phyloP scores from a whole-genome alignment of 164 flowering plant species.

The Saururus chinensis region DNA sequence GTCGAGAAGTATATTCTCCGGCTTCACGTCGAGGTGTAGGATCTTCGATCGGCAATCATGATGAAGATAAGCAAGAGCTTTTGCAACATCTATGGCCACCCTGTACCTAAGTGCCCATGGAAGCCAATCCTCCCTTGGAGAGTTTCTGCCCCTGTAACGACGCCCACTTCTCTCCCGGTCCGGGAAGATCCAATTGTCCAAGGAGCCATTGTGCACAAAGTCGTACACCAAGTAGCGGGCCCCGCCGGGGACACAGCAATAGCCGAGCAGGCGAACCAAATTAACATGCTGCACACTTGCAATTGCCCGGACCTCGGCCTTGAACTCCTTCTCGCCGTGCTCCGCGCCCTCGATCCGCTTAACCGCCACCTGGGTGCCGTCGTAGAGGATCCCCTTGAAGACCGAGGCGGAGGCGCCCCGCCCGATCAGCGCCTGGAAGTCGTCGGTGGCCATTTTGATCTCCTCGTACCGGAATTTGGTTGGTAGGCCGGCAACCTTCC shows the following conservation, averaged over 20 bases:
- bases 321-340: slow-evolving; percentile 64
- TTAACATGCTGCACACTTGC: slow-evolving; percentile 78
- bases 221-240: slow-evolving; percentile 60
- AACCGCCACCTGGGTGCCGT: slow-evolving; percentile 75
- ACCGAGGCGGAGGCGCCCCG: slow-evolving; percentile 71
- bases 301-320: slow-evolving; percentile 75
- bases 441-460: slow-evolving; percentile 62
- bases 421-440: slow-evolving; percentile 50
- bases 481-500: slow-evolving; percentile 79
- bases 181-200: slow-evolving; percentile 75
- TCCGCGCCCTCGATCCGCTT: slow-evolving; percentile 59
- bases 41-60: slow-evolving; percentile 69
- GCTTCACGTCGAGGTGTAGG: slow-evolving; percentile 86
- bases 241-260: slow-evolving; percentile 33
- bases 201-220: slow-evolving; percentile 56
- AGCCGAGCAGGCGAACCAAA: slow-evolving; percentile 68
- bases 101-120: slow-evolving; percentile 58
- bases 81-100: slow-evolving; percentile 75
- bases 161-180: slow-evolving; percentile 3
- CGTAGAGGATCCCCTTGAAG: slow-evolving; percentile 63
- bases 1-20: slow-evolving; percentile 83
- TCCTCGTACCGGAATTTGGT: slow-evolving; percentile 51
- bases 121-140: slow-evolving; percentile 31
- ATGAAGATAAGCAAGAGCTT: slow-evolving; percentile 69
- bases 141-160: slow-evolving; percentile 2